Conservation (phyloP, 257 asterid genomes). For the Asclepias syriaca region DNA sequence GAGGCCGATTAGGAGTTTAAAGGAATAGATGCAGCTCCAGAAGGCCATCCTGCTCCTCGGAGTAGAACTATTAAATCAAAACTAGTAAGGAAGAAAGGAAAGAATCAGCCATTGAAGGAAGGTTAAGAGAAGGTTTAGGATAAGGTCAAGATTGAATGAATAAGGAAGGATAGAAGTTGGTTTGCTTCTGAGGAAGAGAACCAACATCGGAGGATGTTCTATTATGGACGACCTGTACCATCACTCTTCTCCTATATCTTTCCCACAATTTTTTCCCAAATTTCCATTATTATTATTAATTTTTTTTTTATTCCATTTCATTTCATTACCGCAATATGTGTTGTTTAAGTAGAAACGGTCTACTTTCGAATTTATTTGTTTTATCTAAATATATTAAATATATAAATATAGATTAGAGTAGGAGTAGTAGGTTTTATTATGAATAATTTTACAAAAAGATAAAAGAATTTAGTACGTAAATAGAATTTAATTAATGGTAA, state of each 20-base stretch:
- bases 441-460: too few relatives aligned
- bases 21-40: constrained; percentile 29
- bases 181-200: constrained; percentile 37
- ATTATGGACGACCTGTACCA: constrained; percentile 6
- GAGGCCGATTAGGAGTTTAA: constrained; percentile 45
- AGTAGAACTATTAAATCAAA: constrained; percentile 18
- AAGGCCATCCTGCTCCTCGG: constrained; percentile 70
- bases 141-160: constrained; percentile 31
- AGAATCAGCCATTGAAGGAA: constrained; percentile 53
- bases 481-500: too few relatives aligned
- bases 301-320: too few relatives aligned
- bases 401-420: too few relatives aligned
- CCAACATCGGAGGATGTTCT: constrained; percentile 32
- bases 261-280: neutral
- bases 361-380: too few relatives aligned
- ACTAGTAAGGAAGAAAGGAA: constrained; percentile 20
- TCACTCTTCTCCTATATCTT: neutral
- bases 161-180: constrained; percentile 29
- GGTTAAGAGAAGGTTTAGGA: constrained; percentile 49
- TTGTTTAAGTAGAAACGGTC: too few relatives aligned
- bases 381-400: too few relatives aligned
- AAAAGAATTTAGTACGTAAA: too few relatives aligned
- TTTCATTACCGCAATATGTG: too few relatives aligned
- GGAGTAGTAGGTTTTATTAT: too few relatives aligned
- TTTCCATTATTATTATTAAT: neutral